These are phyloP conservation scores for Teratosphaeria nubilosa DNA, from an alignment of 2,329 filamentous ascomycete species.

Conservation along the genomic window DNA sequence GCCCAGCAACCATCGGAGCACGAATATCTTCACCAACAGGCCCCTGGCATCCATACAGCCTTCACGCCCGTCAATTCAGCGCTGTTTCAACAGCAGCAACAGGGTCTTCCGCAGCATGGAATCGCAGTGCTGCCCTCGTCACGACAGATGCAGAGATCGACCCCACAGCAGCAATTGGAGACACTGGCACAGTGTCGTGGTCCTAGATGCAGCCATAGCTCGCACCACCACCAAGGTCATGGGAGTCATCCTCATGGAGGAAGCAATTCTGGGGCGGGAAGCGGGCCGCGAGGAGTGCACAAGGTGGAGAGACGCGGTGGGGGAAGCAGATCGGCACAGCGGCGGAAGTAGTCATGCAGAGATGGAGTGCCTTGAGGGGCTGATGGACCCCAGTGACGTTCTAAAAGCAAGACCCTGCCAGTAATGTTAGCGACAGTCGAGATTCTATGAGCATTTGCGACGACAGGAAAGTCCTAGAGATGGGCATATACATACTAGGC, in stretches of 20 bases:
- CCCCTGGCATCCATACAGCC: conserved; percentile 5
- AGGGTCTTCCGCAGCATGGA: not conserved
- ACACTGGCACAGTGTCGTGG: conserved; percentile 19
- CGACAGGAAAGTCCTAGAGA: not conserved
- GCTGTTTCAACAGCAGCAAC: conserved; percentile 10
- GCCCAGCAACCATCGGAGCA: conserved; percentile 1
- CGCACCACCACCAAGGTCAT: conserved; percentile 4
- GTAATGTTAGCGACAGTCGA: not conserved
- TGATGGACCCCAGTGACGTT: not conserved
- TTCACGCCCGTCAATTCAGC: conserved; percentile 16
- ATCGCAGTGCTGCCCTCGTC: not conserved
- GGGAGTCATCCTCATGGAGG: not conserved
- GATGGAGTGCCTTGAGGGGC: not conserved
- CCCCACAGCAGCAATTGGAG: conserved; percentile 6
- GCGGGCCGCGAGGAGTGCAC: conserved; percentile 2
- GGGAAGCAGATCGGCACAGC: not conserved
- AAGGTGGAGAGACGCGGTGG: conserved; percentile 1
- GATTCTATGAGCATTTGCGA: not conserved
- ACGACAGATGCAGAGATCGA: not conserved
- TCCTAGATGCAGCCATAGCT: conserved; percentile 12
- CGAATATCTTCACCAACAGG: not conserved
- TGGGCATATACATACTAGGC: too few species aligned
- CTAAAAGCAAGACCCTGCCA: not conserved
- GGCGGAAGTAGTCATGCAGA: not conserved
- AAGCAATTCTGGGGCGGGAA: conserved; percentile 1